Percentiles rank a stretch among this genome's conserved stretches.
Conservation (phyloP, 1,284 basidiomycete species). For the Rhodotorula sp. region DNA sequence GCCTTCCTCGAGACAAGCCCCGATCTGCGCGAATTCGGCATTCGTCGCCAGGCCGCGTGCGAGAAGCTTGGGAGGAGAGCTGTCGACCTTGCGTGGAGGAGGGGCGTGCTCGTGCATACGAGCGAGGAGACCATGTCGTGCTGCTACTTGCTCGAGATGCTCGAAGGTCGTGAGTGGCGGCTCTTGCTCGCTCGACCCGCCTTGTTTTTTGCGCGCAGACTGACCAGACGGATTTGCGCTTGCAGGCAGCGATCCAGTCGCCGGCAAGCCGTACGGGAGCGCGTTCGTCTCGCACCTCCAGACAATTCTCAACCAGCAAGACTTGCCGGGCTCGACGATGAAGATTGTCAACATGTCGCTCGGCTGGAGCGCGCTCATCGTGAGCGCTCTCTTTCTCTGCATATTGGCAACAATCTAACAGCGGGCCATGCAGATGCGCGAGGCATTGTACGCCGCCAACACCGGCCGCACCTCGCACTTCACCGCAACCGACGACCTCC, state of each 20-base stretch:
- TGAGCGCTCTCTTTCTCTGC: not conserved
- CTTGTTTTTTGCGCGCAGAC: no score
- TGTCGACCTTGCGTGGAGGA: constrained; percentile 33
- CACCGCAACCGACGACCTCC: constrained; percentile 32
- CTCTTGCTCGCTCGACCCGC: not conserved
- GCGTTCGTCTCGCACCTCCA: constrained; percentile 39
- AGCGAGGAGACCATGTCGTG: constrained; percentile 37
- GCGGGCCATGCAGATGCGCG: constrained; percentile 27
- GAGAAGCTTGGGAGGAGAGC: constrained; percentile 26
- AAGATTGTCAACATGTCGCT: constrained; percentile 35
- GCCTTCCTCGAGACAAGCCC: constrained; percentile 14
- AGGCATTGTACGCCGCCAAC: constrained; percentile 35
- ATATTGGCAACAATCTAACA: not conserved
- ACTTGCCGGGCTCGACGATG: constrained; percentile 12
- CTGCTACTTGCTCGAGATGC: constrained; percentile 40
- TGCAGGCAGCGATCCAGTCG: constrained; percentile 24
- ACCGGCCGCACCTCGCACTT: constrained; percentile 38
- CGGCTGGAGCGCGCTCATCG: constrained; percentile 39
- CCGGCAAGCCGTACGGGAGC: constrained; percentile 36
- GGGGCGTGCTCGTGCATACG: constrained; percentile 33
- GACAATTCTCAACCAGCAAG: constrained; percentile 32
- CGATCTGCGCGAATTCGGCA: constrained; percentile 33
- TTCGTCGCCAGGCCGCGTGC: constrained; percentile 23
- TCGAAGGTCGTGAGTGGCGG: constrained; percentile 29
- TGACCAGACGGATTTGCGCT: not conserved